These are phyloP conservation scores for Hypericum androsaemum DNA, from an alignment of 345 rosid species.

Conservation along the genomic window DNA sequence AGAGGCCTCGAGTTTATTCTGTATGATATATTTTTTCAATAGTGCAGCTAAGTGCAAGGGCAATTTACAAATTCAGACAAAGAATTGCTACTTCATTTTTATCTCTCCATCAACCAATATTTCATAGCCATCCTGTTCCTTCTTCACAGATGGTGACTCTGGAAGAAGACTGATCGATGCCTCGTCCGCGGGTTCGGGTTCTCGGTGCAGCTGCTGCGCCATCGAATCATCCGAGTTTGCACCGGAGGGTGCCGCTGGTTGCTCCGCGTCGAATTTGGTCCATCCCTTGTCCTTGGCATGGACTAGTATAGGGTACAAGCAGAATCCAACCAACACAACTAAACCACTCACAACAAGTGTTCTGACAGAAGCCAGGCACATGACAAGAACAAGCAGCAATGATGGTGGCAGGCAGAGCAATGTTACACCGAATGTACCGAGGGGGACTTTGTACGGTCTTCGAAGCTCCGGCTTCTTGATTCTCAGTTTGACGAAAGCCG, in stretches of 20 bases:
- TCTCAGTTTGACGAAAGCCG: slow-evolving; percentile 69
- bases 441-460: slow-evolving; percentile 63
- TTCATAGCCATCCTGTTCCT: slow-evolving; percentile 13
- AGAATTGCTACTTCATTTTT: slow-evolving; percentile 24
- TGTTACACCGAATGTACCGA: slow-evolving; percentile 52
- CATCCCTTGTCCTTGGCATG: slow-evolving; percentile 46
- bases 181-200: slow-evolving; percentile 38
- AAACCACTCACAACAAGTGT: slow-evolving; percentile 56
- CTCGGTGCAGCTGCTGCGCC: slow-evolving; percentile 20
- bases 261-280: slow-evolving; percentile 29
- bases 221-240: slow-evolving; percentile 3
- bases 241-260: slow-evolving; percentile 12
- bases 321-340: slow-evolving; percentile 45
- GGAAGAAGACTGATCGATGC: slow-evolving; percentile 39
- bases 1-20: too few relatives aligned
- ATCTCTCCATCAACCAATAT: slow-evolving; percentile 12
- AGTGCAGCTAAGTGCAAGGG: too few relatives aligned
- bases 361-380: slow-evolving; percentile 60
- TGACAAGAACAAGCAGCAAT: slow-evolving; percentile 58
- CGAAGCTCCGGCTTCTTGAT: slow-evolving; percentile 66
- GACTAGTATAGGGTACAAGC: slow-evolving; percentile 42
- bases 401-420: slow-evolving; percentile 68
- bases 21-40: too few relatives aligned
- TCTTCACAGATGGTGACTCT: slow-evolving; percentile 3
- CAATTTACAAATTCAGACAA: too few relatives aligned